A percentile compares a stretch with the other conserved stretches of the same genome.
phyloP scores from a whole-genome alignment of 2,329 filamentous ascomycete genomes.

The Stagonosporopsis cucurbitacearum region DNA sequence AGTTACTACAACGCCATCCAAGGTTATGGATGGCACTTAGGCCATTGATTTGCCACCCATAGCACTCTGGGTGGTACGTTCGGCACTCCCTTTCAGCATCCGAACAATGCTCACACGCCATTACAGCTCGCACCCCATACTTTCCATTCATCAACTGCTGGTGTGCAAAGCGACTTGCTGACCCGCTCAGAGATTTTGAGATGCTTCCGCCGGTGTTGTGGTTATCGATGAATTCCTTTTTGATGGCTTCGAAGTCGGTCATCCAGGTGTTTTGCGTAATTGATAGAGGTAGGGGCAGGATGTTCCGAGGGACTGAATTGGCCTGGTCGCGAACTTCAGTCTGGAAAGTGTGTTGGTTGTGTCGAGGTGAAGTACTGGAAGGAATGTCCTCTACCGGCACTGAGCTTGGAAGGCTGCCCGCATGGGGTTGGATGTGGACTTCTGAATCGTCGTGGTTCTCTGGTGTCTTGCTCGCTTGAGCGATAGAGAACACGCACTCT shows the following conservation, averaged over 20 bases:
- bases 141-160: background rate
- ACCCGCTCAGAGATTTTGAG: too few relatives aligned
- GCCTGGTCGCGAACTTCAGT: background rate
- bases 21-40: background rate
- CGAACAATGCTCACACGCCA: background rate
- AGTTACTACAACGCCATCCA: background rate
- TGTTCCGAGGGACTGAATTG: fast-evolving
- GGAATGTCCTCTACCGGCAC: background rate
- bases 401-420: background rate
- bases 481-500: background rate
- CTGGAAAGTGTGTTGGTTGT: background rate
- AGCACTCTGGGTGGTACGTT: background rate
- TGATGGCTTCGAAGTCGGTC: background rate
- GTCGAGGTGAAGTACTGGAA: background rate
- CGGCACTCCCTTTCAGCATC: background rate
- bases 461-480: background rate
- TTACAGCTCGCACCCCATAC: background rate
- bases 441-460: background rate
- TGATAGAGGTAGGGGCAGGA: background rate
- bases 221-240: background rate
- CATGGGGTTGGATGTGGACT: too few relatives aligned
- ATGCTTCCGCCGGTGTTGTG: background rate
- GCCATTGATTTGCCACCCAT: background rate
- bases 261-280: background rate
- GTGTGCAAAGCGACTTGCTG: background rate